Evolutionary conservation across 139 green algal genomes (phyloP).

Genomic region (Picochlorum sp.): DNA sequence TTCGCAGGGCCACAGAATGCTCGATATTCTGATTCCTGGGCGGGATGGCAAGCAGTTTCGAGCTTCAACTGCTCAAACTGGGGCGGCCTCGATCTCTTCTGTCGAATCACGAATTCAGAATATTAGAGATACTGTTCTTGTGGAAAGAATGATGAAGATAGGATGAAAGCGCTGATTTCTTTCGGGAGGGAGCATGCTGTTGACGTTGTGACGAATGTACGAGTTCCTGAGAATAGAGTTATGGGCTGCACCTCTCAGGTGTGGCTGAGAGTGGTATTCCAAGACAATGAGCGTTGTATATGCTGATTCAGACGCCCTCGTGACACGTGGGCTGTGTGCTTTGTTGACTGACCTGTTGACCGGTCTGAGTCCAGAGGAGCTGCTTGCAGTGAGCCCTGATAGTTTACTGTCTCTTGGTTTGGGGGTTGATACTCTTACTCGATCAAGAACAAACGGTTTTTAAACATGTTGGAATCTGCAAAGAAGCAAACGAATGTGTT

Average conservation of each 20-base stretch:
- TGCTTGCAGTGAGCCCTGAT: slow-evolving; percentile 40
- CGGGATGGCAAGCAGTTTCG: no score
- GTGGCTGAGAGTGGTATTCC: slow-evolving; percentile 41
- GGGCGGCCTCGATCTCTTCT: no score
- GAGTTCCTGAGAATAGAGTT: slow-evolving; percentile 60
- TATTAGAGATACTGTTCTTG: no score
- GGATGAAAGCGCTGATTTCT: neutral
- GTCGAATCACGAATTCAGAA: no score
- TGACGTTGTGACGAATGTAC: neutral
- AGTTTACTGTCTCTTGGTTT: slow-evolving; percentile 32
- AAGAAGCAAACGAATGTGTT: slow-evolving; percentile 49
- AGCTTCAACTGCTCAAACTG: no score
- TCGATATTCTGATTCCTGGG: no score
- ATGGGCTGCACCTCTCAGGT: slow-evolving; percentile 89
- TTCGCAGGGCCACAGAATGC: no score
- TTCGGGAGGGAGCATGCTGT: neutral
- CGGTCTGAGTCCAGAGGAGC: slow-evolving; percentile 53
- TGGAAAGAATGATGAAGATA: slow-evolving; percentile 1
- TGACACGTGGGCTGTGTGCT: slow-evolving; percentile 64
- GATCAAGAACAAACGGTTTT: slow-evolving; percentile 67
- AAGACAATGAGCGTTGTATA: slow-evolving; percentile 27
- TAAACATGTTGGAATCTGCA: slow-evolving; percentile 77
- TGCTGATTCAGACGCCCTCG: slow-evolving; percentile 58
- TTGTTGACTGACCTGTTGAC: slow-evolving; percentile 53
- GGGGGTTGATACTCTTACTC: slow-evolving; percentile 37